Percentiles rank a stretch among this genome's conserved stretches.
These are phyloP conservation scores for Asterionellopsis glacialis DNA, from an alignment of 108 stramenopile genomes.

Conservation along the genomic window DNA sequence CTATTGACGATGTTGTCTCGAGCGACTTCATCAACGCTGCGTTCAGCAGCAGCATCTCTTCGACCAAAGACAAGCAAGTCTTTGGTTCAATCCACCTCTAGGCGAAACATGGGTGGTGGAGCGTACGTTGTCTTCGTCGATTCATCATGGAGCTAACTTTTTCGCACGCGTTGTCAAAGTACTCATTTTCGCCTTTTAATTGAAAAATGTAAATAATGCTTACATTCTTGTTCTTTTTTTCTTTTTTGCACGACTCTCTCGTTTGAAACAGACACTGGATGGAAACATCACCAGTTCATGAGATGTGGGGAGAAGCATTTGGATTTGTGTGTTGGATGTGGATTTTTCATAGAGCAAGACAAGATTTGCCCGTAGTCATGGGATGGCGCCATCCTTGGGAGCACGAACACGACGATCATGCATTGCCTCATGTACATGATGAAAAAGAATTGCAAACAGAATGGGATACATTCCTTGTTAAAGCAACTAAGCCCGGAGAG, in stretches of 20 bases:
- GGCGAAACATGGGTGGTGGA: constrained; percentile 2
- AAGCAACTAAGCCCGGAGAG: constrained; percentile 50
- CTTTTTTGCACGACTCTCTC: constrained; percentile 4
- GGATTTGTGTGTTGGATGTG: constrained; percentile 80
- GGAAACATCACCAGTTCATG: constrained; percentile 30
- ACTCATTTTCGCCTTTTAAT: neutral
- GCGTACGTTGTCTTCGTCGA: neutral
- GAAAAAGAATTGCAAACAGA: constrained; percentile 33
- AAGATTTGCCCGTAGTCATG: constrained; percentile 67
- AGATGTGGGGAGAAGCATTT: constrained; percentile 51
- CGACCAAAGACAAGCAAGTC: neutral
- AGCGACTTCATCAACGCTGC: neutral
- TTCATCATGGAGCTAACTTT: neutral
- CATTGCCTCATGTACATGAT: constrained; percentile 19
- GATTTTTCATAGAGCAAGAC: constrained; percentile 72
- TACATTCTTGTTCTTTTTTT: neutral
- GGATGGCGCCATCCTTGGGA: constrained; percentile 84
- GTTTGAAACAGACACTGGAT: constrained; percentile 32
- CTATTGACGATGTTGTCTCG: constrained; percentile 1
- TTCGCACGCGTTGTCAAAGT: no score
- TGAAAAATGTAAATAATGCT: neutral
- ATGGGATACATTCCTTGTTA: constrained; percentile 55
- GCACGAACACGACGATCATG: constrained; percentile 33
- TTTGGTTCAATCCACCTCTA: neutral
- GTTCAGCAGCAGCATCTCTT: neutral